Conservation (phyloP, 257 asterid species). For the Nicotiana tabacum region DNA sequence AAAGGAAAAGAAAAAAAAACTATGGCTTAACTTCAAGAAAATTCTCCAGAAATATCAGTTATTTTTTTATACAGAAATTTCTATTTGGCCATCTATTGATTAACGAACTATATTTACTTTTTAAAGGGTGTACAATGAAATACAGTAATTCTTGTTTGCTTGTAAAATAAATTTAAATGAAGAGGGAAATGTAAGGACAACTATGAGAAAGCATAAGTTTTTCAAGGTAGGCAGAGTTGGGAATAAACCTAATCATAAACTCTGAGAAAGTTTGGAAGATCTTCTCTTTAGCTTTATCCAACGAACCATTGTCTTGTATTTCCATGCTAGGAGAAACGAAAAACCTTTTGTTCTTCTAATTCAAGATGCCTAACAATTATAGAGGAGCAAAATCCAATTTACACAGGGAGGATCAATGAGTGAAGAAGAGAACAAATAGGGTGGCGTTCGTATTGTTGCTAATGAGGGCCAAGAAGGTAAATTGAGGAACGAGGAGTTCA, state of each 20-base stretch:
- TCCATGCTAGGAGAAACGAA: constrained; percentile 36
- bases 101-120: no score
- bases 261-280: constrained; percentile 36
- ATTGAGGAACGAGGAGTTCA: no score
- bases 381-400: no score
- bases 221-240: neutral
- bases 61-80: neutral
- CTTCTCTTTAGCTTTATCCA: constrained; percentile 16
- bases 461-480: no score
- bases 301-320: constrained; percentile 19
- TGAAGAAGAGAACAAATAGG: no score
- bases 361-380: no score
- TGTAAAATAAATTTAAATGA: neutral
- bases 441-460: no score
- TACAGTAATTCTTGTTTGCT: neutral
- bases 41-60: no score
- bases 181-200: neutral
- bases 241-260: constrained; percentile 58
- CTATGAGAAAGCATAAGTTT: no score
- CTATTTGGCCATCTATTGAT: neutral
- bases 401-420: no score
- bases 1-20: neutral
- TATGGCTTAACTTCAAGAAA: no score
- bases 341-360: no score
- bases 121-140: neutral